phyloP scores from a whole-genome alignment of 2,329 filamentous ascomycete species.

The Tolypocladium tropicale region DNA sequence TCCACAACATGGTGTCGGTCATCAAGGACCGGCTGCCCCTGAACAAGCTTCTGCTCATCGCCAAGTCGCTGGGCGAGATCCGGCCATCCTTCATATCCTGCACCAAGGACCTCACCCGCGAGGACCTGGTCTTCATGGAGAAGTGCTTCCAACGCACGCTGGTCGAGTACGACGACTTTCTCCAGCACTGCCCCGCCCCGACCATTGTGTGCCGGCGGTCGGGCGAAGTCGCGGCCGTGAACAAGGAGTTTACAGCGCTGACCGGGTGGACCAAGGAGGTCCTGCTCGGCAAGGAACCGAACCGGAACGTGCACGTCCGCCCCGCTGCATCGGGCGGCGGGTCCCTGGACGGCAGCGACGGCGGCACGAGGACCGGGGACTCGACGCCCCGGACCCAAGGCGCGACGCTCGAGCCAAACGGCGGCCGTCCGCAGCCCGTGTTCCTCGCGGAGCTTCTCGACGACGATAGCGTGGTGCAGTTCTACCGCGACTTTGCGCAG shows the following conservation, averaged over 20 bases:
- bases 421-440: slow-evolving; percentile 59
- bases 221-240: slow-evolving; percentile 88
- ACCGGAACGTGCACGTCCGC: slow-evolving; percentile 75
- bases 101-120: slow-evolving; percentile 75
- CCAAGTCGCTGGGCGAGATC: slow-evolving; percentile 78
- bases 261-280: slow-evolving; percentile 92
- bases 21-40: slow-evolving; percentile 69
- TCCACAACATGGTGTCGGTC: slow-evolving; percentile 77
- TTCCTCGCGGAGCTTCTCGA: slow-evolving; percentile 90
- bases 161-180: slow-evolving; percentile 87
- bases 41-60: slow-evolving; percentile 71
- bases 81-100: slow-evolving; percentile 89
- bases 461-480: slow-evolving; percentile 85
- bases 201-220: slow-evolving; percentile 87
- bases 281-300: slow-evolving; percentile 75
- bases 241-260: slow-evolving; percentile 92
- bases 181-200: slow-evolving; percentile 78
- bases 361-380: slow-evolving; percentile 24
- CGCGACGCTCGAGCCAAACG: slow-evolving; percentile 29
- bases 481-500: slow-evolving; percentile 91
- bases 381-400: slow-evolving; percentile 42
- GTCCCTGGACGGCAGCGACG: slow-evolving; percentile 22
- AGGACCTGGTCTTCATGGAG: slow-evolving; percentile 95
- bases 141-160: slow-evolving; percentile 91
- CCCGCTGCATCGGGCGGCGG: slow-evolving; percentile 9